phyloP scores from a whole-genome alignment of 1,284 basidiomycete genomes.

The Heterobasidion irregulare region DNA sequence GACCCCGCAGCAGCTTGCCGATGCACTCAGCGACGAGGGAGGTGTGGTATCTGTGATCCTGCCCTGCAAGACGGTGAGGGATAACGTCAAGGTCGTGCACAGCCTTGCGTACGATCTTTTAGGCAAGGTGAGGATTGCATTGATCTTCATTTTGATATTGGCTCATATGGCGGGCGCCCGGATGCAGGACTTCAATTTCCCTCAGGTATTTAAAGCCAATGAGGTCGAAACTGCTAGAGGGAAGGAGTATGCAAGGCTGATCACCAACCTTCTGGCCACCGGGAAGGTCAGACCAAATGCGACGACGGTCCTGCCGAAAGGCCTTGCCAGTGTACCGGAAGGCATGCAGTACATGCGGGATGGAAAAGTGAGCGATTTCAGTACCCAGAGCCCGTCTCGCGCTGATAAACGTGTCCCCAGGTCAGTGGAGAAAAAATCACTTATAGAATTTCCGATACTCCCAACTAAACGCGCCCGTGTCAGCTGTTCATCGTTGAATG shows the following conservation, averaged over 20 bases:
- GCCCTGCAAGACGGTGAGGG: neutral
- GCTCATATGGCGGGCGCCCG: neutral
- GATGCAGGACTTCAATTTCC: neutral
- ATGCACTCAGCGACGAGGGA: conserved; percentile 4
- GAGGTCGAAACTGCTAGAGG: neutral
- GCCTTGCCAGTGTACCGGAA: neutral
- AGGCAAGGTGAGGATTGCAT: neutral
- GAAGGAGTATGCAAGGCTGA: neutral
- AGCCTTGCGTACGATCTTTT: conserved; percentile 2
- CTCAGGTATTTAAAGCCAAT: neutral
- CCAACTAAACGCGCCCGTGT: neutral
- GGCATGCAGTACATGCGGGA: neutral
- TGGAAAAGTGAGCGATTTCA: neutral
- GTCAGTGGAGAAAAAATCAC: conserved; percentile 8
- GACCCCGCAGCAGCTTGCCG: neutral
- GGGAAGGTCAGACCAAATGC: neutral
- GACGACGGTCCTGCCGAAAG: neutral
- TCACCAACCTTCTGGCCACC: neutral
- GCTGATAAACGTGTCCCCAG: neutral
- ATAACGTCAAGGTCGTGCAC: neutral
- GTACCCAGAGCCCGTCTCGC: too few relatives aligned
- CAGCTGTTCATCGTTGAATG: neutral
- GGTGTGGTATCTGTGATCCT: conserved; percentile 2
- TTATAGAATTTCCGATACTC: conserved; percentile 7
- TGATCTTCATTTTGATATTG: neutral